Evolutionary conservation across 2,329 filamentous ascomycete species (phyloP).

Genomic region (Didymella glomerata): DNA sequence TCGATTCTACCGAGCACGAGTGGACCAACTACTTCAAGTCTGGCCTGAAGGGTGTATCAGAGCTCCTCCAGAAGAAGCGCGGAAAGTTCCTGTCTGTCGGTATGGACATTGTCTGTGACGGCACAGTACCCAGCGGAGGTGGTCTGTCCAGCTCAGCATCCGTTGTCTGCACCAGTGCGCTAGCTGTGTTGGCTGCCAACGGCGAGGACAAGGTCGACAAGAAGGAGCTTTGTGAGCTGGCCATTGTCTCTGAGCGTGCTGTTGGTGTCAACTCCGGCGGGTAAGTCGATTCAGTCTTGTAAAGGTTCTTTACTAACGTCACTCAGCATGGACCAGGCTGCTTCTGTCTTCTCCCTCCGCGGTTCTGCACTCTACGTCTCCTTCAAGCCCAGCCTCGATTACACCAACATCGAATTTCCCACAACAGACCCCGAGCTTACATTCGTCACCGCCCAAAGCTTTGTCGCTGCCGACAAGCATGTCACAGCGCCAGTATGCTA

Average conservation of each 20-base stretch:
- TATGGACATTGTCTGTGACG: slow-evolving; percentile 90
- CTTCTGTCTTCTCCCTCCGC: slow-evolving; percentile 89
- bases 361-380: slow-evolving; percentile 89
- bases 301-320: slow-evolving; percentile 31
- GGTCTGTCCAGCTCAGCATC: slow-evolving; percentile 94
- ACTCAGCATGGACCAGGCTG: slow-evolving; percentile 91
- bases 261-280: slow-evolving; percentile 97
- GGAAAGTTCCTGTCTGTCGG: slow-evolving; percentile 73
- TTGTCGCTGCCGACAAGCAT: slow-evolving; percentile 93
- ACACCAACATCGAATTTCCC: slow-evolving; percentile 82
- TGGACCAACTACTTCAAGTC: slow-evolving; percentile 99
- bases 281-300: slow-evolving; percentile 57
- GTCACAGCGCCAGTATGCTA: slow-evolving; percentile 93
- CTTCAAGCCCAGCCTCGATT: slow-evolving; percentile 81
- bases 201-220: slow-evolving; percentile 82
- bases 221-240: slow-evolving; percentile 88
- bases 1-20: slow-evolving; percentile 85
- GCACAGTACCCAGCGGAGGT: slow-evolving; percentile 89
- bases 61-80: slow-evolving; percentile 74
- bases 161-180: slow-evolving; percentile 87
- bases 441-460: slow-evolving; percentile 94
- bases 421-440: slow-evolving; percentile 81
- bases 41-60: slow-evolving; percentile 81
- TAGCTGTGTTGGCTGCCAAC: slow-evolving; percentile 88
- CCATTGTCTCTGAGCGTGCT: slow-evolving; percentile 90